Evolutionary conservation across 768 basidiomycete species (phyloP).

Genomic region (Lentinula edodes): DNA sequence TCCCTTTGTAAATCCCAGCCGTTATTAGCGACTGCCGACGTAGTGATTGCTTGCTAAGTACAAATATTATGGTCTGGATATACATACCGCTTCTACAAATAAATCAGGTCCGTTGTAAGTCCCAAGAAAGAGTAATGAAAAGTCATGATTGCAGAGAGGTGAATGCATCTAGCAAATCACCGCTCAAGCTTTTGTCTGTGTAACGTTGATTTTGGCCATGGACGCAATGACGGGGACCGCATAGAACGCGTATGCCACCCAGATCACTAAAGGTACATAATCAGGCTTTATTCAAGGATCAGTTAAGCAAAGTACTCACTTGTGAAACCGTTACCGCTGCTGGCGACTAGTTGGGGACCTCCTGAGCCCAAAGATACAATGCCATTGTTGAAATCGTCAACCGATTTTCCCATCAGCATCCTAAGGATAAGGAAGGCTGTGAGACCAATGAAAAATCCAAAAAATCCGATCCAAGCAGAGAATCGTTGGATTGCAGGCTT

Average conservation of each 20-base stretch:
- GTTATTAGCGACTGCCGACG: no score
- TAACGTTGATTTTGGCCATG: slow-evolving; percentile 61
- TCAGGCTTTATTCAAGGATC: not conserved
- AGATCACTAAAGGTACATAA: slow-evolving; percentile 50
- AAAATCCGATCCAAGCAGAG: slow-evolving; percentile 71
- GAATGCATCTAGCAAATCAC: not conserved
- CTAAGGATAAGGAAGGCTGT: slow-evolving; percentile 66
- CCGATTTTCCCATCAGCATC: slow-evolving; percentile 80
- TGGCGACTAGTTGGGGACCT: slow-evolving; percentile 57
- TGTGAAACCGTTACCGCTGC: slow-evolving; percentile 66
- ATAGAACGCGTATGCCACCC: slow-evolving; percentile 74
- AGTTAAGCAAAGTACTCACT: slow-evolving; percentile 39
- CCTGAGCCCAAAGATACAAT: slow-evolving; percentile 46
- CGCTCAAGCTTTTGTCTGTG: slow-evolving; percentile 4
- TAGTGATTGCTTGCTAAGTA: not conserved
- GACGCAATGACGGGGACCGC: slow-evolving; percentile 65
- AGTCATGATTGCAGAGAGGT: not conserved
- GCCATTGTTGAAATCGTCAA: slow-evolving; percentile 68
- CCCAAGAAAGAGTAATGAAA: slow-evolving; percentile 18
- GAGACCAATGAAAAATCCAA: slow-evolving; percentile 74
- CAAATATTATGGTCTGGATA: not conserved
- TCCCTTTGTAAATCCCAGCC: no score
- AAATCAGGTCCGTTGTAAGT: not conserved
- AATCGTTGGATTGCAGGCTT: slow-evolving; percentile 51
- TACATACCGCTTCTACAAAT: not conserved